Base-by-base conservation (phyloP, 768 basidiomycete genomes). In the Russula lepida region DNA sequence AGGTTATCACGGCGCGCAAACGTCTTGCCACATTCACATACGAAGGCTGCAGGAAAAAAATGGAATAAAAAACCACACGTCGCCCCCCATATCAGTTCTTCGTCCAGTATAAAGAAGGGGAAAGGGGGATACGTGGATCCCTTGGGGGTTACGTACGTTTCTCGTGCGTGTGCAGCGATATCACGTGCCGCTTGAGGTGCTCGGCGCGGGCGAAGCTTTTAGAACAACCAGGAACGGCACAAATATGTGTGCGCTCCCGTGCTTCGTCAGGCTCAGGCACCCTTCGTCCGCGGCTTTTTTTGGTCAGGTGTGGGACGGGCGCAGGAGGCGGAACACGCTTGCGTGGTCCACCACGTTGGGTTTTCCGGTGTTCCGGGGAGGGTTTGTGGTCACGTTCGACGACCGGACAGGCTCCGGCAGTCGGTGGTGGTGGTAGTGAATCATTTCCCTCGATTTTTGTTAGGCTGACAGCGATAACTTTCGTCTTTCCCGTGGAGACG, bases 1-100 rank as follows among this genome's bases (percentile, higher is more conserved):
- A 91, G 77, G 67, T 92, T 92, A 71, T 92, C 90, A 59, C 81
- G 78, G 48, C 90, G 77, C 68, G 84, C 85, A 67, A 91, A 91
- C 6, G 79, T 74, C 70, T 87, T 87, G 52, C 76, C 79, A 74
- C 91, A 93, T 0, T 79, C 80, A 27, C 91, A 89, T 6, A 75
- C 72, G 71, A 82, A 81, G 2, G 82, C 83, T 84, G 21, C 27
- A 49, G 52, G 27, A 58, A 54, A 54, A 17, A 60, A 56, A 41
- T 4, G 17, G 21, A 28, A 37, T 46, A 30, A 59, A 54, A 56
- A 13, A 21, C 37, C 59, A 55, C 30, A 12, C 11, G 7, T 13
- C 28, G 13, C 39, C 15, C 39, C 15, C 12, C 48, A 19, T 33
- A n/a, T 58, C 58, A 58, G 58, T 43, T 32, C 21, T 15, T 7